phyloP scores from a whole-genome alignment of 1,139 yeast species.

The Williopsis jadinii region DNA sequence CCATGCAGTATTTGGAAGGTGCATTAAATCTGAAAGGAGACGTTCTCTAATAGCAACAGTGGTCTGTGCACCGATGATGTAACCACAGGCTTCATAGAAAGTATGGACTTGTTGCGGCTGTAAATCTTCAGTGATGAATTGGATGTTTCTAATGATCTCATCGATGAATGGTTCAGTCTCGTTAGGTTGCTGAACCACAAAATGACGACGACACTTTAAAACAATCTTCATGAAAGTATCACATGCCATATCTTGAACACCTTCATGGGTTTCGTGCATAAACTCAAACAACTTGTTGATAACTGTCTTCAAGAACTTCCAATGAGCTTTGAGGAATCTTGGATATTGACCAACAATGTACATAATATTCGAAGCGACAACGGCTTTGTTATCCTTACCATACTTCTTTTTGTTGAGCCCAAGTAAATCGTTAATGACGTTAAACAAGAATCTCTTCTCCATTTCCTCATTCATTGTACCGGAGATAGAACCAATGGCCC shows the following conservation, averaged over 20 bases:
- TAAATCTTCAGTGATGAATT: slow-evolving; percentile 81
- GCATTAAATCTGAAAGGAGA: slow-evolving; percentile 74
- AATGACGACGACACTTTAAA: slow-evolving; percentile 89
- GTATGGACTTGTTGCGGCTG: slow-evolving; percentile 98
- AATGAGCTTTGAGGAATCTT: slow-evolving; percentile 91
- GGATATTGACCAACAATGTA: slow-evolving; percentile 99
- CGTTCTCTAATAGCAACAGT: slow-evolving; percentile 60
- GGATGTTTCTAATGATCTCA: slow-evolving; percentile 79
- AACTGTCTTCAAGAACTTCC: slow-evolving; percentile 95
- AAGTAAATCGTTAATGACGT: slow-evolving; percentile 85
- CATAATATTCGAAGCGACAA: slow-evolving; percentile 98
- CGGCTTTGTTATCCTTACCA: slow-evolving; percentile 97
- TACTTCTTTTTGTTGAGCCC: slow-evolving; percentile 92
- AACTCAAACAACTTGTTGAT: slow-evolving; percentile 93
- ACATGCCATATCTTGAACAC: slow-evolving; percentile 99
- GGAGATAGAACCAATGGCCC: slow-evolving; percentile 99
- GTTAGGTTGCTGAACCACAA: slow-evolving; percentile 78
- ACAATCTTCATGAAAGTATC: slow-evolving; percentile 96
- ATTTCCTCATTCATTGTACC: slow-evolving; percentile 99
- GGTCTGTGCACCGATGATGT: slow-evolving; percentile 81
- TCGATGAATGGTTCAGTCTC: slow-evolving; percentile 92
- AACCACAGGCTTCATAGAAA: slow-evolving; percentile 96
- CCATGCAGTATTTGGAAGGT: slow-evolving; percentile 93
- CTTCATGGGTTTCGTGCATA: slow-evolving; percentile 99
- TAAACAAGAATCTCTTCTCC: slow-evolving; percentile 89